A percentile compares a stretch with the other conserved stretches of the same genome.
These are phyloP conservation scores for Metschnikowia aberdeeniae DNA, from an alignment of 805 yeast genomes.

Conservation along the genomic window DNA sequence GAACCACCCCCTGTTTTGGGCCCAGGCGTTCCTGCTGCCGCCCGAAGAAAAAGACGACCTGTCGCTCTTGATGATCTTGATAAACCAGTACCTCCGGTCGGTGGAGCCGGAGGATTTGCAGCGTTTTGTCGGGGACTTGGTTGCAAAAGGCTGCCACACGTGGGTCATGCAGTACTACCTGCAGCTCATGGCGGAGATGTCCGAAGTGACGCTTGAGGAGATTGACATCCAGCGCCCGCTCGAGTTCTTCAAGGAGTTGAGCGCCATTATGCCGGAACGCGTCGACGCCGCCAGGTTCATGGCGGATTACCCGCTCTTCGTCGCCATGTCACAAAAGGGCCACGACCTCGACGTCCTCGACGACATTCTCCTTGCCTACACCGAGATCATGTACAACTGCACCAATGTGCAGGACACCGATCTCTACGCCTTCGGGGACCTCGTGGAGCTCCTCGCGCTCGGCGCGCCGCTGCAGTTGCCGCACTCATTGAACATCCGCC, in stretches of 20 bases:
- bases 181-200: not conserved
- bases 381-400: constrained; percentile 15
- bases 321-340: not conserved
- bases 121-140: constrained; percentile 14
- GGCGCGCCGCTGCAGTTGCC: not conserved
- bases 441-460: not conserved
- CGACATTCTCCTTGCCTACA: constrained; percentile 3
- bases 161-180: constrained; percentile 11
- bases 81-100: constrained; percentile 31
- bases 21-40: not conserved
- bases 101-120: constrained; percentile 19
- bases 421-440: not conserved
- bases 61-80: constrained; percentile 20
- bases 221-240: constrained; percentile 2
- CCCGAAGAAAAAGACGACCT: constrained; percentile 3
- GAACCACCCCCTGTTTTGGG: constrained; percentile 12
- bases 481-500: constrained; percentile 15
- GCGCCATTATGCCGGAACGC: constrained; percentile 1
- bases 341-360: not conserved
- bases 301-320: not conserved
- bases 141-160: not conserved
- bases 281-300: constrained; percentile 3
- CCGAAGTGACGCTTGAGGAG: not conserved
- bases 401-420: constrained; percentile 20
- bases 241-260: constrained; percentile 11